A percentile compares a stretch with the other conserved stretches of the same genome.
Evolutionary conservation across 1,139 yeast genomes (phyloP).

Genomic region (Yamadazyma taylorii): DNA sequence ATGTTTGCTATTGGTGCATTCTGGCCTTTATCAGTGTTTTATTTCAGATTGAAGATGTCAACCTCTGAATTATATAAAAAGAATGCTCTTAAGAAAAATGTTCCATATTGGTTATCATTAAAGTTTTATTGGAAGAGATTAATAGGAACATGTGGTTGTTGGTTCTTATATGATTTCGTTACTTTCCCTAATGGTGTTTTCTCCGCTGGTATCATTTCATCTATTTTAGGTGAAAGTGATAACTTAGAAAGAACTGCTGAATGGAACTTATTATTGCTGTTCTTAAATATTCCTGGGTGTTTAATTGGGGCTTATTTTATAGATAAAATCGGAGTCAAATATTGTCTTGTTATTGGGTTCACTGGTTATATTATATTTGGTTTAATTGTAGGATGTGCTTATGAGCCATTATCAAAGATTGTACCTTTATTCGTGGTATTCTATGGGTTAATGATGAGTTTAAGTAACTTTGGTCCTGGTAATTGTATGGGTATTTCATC

Average conservation of each 20-base stretch:
- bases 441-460: slow-evolving; percentile 48
- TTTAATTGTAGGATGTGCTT: slow-evolving; percentile 48
- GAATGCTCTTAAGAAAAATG: slow-evolving; percentile 43
- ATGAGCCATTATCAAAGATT: slow-evolving; percentile 38
- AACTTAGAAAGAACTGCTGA: slow-evolving; percentile 45
- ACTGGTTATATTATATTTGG: slow-evolving; percentile 48
- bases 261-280: slow-evolving; percentile 47
- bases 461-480: slow-evolving; percentile 78
- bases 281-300: slow-evolving; percentile 49
- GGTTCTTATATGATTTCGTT: slow-evolving; percentile 56
- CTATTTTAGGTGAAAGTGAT: slow-evolving; percentile 29
- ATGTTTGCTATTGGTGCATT: slow-evolving; percentile 73
- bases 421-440: slow-evolving; percentile 46
- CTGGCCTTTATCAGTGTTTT: slow-evolving; percentile 73
- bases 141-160: slow-evolving; percentile 44
- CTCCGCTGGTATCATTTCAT: slow-evolving; percentile 44
- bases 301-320: slow-evolving; percentile 43
- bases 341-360: slow-evolving; percentile 48
- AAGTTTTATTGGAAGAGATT: slow-evolving; percentile 49
- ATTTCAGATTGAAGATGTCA: slow-evolving; percentile 70
- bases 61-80: slow-evolving; percentile 54
- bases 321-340: slow-evolving; percentile 46
- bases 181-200: slow-evolving; percentile 54
- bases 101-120: slow-evolving; percentile 48
- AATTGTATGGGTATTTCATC: slow-evolving; percentile 69